Percentiles rank a stretch among this genome's conserved stretches.
Evolutionary conservation across 164 flowering plant species (phyloP).

Genomic region (Protea cynaroides): DNA sequence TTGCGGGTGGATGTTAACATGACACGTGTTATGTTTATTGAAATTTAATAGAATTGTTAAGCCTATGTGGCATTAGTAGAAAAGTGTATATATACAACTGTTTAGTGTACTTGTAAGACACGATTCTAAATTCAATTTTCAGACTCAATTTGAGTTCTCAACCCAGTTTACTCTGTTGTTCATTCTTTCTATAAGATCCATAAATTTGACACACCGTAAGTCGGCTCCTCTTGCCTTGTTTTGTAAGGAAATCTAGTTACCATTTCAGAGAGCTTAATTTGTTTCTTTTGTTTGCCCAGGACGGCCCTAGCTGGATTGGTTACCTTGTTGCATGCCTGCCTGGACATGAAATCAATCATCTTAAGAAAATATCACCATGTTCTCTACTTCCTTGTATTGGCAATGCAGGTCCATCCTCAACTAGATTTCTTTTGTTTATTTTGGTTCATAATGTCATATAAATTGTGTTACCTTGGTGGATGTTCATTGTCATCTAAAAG

Average conservation of each 20-base stretch:
- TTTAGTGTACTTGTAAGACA: no score
- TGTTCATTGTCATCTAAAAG: background rate
- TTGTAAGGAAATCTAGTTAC: background rate
- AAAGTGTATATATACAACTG: no score
- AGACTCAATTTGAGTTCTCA: no score
- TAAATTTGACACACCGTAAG: no score
- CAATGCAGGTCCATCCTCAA: slow-evolving; percentile 69
- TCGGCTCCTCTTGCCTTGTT: slow-evolving; percentile 5
- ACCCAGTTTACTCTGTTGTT: no score
- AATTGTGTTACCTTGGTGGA: background rate
- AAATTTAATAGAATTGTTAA: no score
- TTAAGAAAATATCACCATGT: slow-evolving; percentile 89
- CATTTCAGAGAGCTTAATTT: no score
- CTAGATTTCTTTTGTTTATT: background rate
- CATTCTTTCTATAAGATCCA: no score
- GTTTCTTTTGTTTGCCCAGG: slow-evolving; percentile 28
- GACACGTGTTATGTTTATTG: no score
- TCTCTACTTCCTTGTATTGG: slow-evolving; percentile 83
- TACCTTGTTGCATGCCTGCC: slow-evolving; percentile 76
- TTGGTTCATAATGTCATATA: background rate
- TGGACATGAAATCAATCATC: slow-evolving; percentile 85
- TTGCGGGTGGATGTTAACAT: no score
- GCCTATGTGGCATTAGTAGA: no score
- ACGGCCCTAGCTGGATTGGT: slow-evolving; percentile 85
- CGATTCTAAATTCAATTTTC: no score